Base-by-base conservation (phyloP, 1,284 basidiomycete genomes). In the Neonothopanus nambi region DNA sequence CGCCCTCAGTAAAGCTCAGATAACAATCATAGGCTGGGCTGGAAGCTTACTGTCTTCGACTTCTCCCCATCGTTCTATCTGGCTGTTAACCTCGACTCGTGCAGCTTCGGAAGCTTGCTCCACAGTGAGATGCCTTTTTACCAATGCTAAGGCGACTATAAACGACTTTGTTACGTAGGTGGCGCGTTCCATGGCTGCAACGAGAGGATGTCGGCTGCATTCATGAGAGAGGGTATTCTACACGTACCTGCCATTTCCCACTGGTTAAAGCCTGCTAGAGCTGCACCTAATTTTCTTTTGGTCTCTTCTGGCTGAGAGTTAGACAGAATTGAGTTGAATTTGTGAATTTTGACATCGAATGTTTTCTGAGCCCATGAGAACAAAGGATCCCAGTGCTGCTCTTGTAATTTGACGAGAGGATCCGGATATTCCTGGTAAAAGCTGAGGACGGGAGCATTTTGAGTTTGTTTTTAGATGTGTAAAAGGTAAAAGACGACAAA, bases 21-120 rank as follows among this genome's bases (percentile, higher is more conserved):
- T 11, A 33, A 8, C 9, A 33, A 11, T 28, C 30, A 33, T 33
- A 13, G 8, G 3, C 30, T 33, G 30, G 4, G 13, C n/a, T n/a
- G n/a, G n/a, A n/a, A n/a, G n/a, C 94, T 77, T 65, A 97, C 95
- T 92, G 70, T 99, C 97, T 76, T 99, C 97, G 0, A 99, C 97
- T 71, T 97, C 94, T 21, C 97, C 97, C 97, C 97, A 99, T 48
- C 85, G 79, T 69, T 96, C 84, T 58, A 98, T 98, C 72, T 99
- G 97, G 65, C 91, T 94, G 56, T 87, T 81, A 0, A 99, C 95
- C 70, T 99, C 97, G 7, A 97, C 96, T 56, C 93, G 89, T 4
- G 93, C 83, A 0, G 91, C 93, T 49, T 85, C 71, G 1, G 93
- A 84, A 1, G 97, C 96, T 65, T 94, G 78, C 61, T 99, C 91